phyloP scores from a whole-genome alignment of 805 yeast species.

The Maudiozyma barnettii region DNA sequence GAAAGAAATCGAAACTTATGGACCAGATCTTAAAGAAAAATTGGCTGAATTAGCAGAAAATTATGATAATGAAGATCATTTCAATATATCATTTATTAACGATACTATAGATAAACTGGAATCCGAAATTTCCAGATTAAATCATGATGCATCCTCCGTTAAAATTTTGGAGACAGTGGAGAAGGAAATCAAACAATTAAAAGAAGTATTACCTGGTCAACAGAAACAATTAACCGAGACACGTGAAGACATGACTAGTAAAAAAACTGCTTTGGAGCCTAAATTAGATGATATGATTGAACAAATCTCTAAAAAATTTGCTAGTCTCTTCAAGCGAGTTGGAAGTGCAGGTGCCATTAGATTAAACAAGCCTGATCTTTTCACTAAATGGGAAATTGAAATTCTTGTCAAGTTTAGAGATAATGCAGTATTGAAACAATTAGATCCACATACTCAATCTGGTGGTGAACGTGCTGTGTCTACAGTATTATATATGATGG shows the following conservation, averaged over 20 bases:
- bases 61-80: slow-evolving; percentile 29
- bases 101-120: slow-evolving; percentile 37
- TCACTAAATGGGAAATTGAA: slow-evolving; percentile 71
- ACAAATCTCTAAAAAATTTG: slow-evolving; percentile 54
- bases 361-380: slow-evolving; percentile 40
- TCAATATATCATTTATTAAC: slow-evolving; percentile 32
- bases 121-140: slow-evolving; percentile 34
- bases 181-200: slow-evolving; percentile 15
- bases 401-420: slow-evolving; percentile 82
- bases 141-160: slow-evolving; percentile 33
- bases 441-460: slow-evolving; percentile 84
- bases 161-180: slow-evolving; percentile 27
- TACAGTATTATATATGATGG: slow-evolving; percentile 80
- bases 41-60: slow-evolving; percentile 34
- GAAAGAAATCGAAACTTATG: slow-evolving; percentile 27
- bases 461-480: slow-evolving; percentile 98
- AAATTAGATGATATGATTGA: slow-evolving; percentile 43
- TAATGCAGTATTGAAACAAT: slow-evolving; percentile 52
- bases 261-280: slow-evolving; percentile 50
- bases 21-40: slow-evolving; percentile 32
- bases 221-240: slow-evolving; percentile 17
- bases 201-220: slow-evolving; percentile 16
- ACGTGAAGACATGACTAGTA: slow-evolving; percentile 31
- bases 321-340: slow-evolving; percentile 55
- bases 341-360: slow-evolving; percentile 82